Evolutionary conservation across 2,329 filamentous ascomycete genomes (phyloP).

Genomic region (Verticillium nonalfalfae): DNA sequence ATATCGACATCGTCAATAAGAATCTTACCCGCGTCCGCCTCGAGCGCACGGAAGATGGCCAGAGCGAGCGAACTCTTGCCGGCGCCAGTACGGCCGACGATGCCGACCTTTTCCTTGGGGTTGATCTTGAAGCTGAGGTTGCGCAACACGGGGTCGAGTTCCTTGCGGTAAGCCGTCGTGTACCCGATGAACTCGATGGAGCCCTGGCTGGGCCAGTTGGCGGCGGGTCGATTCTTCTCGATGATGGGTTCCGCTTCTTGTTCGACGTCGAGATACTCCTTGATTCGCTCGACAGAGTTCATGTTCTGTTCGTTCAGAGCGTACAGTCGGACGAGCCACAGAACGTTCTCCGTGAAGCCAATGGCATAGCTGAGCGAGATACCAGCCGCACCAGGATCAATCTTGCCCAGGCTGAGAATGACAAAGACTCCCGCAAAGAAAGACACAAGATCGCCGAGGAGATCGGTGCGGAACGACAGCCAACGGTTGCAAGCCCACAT

Average conservation of each 20-base stretch:
- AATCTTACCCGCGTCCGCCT: constrained; percentile 86
- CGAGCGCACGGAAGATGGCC: constrained; percentile 87
- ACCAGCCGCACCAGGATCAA: constrained; percentile 88
- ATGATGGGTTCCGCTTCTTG: constrained; percentile 80
- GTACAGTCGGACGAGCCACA: constrained; percentile 94
- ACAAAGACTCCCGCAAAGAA: constrained; percentile 94
- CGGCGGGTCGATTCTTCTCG: constrained; percentile 68
- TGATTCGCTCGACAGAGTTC: constrained; percentile 97
- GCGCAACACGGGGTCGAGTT: constrained; percentile 81
- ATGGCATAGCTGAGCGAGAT: constrained; percentile 94
- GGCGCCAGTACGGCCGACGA: constrained; percentile 90
- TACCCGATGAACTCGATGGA: constrained; percentile 85
- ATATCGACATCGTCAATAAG: constrained; percentile 90
- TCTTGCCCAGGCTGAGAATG: constrained; percentile 70
- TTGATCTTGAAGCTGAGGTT: constrained; percentile 81
- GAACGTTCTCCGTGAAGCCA: constrained; percentile 91
- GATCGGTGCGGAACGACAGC: constrained; percentile 87
- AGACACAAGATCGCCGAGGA: constrained; percentile 82
- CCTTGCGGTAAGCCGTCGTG: constrained; percentile 79
- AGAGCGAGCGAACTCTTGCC: constrained; percentile 94
- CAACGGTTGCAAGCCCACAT: constrained; percentile 96
- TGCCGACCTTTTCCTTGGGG: constrained; percentile 86
- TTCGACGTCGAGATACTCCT: constrained; percentile 94
- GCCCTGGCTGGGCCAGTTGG: constrained; percentile 80
- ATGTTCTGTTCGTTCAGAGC: constrained; percentile 97